Base-by-base conservation (phyloP, 352 stramenopile genomes). In the Globisporangium solare region DNA sequence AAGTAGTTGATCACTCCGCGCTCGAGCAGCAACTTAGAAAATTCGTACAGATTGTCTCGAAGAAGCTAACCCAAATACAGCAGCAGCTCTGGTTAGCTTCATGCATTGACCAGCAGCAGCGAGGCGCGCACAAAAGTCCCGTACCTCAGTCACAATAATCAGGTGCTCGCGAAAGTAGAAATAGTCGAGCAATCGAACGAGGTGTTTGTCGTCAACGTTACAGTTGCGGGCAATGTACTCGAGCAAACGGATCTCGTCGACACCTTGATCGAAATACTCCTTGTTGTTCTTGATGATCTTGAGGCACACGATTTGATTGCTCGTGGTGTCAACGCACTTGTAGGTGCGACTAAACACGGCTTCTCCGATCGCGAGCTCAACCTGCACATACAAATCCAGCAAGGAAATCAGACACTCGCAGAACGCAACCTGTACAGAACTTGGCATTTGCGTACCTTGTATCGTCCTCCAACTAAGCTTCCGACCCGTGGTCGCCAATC, bases 261-360 rank as follows among this genome's bases (percentile, higher is more conserved):
- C 65, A 5, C 83, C 83, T 72, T 99, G 97, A 61, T 99, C 97
- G 64, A 99, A 98, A 70, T 98, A 99, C 61, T 99, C 97, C 71
- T 99, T 99, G 56, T 96, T 98, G 77, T 99, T 99, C 73, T 99
- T 99, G 71, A 99, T 98, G 27, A 99, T 94, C 67, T 99, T 99
- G 22, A 99, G 68, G 59, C 95, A 99, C 47, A 99, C 95, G 50
- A 85, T 73, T 54, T 94, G 63, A 51, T 93, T 69, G 15, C 67
- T 84, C 1, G 39, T 68, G 21, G 67, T 74, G 59, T 94, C 81
- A 7, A 74, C 52, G 35, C 80, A 87, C 52, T 92, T 92, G 72
- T 91, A 94, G 21, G 83, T 90, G 32, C 79, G 74, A 47, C 83
- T 94, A 55, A 94, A 94, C 3, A 92, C 83, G 5, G 83, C 83